Conservation (phyloP, 2,329 filamentous ascomycete species). For the Fusarium humuli region DNA sequence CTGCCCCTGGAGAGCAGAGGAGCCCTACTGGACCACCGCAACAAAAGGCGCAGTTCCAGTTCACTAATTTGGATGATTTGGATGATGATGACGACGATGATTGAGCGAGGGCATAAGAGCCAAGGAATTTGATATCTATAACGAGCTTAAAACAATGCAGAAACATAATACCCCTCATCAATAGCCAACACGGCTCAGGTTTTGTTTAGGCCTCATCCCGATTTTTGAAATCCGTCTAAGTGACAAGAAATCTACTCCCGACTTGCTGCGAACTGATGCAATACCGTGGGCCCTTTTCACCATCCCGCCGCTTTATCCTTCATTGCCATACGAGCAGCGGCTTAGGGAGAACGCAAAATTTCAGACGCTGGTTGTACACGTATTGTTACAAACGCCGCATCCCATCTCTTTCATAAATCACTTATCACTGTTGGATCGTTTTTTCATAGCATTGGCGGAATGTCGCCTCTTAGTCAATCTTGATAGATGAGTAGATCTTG, state of each 20-base stretch:
- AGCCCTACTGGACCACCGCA: constrained; percentile 48
- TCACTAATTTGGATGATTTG: constrained; percentile 65
- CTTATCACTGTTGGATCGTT: constrained; percentile 23
- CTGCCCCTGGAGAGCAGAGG: constrained; percentile 43
- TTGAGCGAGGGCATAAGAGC: constrained; percentile 22
- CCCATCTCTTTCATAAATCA: constrained; percentile 39
- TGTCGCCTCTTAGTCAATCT: constrained; percentile 77
- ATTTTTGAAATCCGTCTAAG: constrained; percentile 36
- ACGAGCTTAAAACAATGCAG: constrained; percentile 23
- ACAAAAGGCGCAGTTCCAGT: constrained; percentile 66
- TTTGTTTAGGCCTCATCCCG: constrained; percentile 14
- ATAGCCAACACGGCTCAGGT: constrained; percentile 30
- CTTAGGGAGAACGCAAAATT: constrained; percentile 27
- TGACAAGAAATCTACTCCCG: constrained; percentile 33
- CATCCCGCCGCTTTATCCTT: constrained; percentile 10
- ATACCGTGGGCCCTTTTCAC: constrained; percentile 2
- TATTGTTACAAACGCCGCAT: constrained; percentile 47
- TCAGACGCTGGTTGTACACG: constrained; percentile 48
- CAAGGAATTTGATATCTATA: constrained; percentile 31
- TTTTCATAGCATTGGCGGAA: constrained; percentile 2
- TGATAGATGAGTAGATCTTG: constrained; percentile 97
- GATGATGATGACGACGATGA: constrained; percentile 57
- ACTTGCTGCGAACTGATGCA: constrained; percentile 28
- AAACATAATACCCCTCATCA: constrained; percentile 24
- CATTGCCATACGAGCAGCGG: neutral